Evolutionary conservation across 495 filamentous ascomycete species (phyloP).

Genomic region (Penicillium salamii): DNA sequence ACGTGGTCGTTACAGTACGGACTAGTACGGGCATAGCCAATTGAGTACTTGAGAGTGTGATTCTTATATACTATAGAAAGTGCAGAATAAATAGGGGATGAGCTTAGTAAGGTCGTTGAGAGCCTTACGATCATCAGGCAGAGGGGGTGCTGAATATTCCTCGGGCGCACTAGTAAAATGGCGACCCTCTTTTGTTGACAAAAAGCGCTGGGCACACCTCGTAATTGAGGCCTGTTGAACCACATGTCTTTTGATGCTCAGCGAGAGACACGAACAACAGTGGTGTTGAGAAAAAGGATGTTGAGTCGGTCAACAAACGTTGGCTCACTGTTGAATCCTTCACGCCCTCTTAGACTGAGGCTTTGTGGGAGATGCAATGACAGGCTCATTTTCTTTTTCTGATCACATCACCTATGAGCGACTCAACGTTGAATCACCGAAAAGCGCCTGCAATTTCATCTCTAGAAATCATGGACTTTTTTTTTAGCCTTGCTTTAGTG

Average conservation of each 20-base stretch:
- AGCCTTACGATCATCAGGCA: no score
- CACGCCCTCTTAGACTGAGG: neutral
- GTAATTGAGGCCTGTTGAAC: neutral
- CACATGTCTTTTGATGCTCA: neutral
- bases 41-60: no score
- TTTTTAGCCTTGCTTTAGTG: slow-evolving; percentile 1
- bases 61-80: no score
- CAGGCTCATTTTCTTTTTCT: neutral
- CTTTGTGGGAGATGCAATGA: neutral
- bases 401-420: neutral
- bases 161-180: no score
- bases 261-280: neutral
- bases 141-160: no score
- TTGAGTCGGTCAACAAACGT: slow-evolving; percentile 1
- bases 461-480: neutral
- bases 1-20: no score
- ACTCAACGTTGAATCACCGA: neutral
- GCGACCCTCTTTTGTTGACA: no score
- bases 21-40: no score
- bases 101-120: no score
- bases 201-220: neutral
- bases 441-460: slow-evolving; percentile 4
- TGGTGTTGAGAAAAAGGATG: neutral
- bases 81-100: no score
- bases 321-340: neutral